A percentile compares a stretch with the other conserved stretches of the same genome.
Conservation (phyloP, 495 filamentous ascomycete genomes). For the Annulohypoxylon bovei region DNA sequence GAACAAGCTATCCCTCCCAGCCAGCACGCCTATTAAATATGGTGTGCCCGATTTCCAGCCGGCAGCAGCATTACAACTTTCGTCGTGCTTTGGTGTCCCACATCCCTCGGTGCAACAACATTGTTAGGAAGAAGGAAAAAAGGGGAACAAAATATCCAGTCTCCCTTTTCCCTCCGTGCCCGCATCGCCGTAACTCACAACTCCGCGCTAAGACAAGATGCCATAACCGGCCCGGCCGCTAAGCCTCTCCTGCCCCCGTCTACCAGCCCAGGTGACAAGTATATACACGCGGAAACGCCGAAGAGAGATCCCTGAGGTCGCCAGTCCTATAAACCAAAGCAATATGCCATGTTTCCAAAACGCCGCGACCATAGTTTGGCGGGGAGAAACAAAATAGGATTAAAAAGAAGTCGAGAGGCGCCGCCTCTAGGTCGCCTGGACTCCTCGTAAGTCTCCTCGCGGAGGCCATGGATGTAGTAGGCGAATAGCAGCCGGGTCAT, state of each 20-base stretch:
- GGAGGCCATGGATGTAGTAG: constrained; percentile 6
- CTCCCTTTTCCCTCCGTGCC: constrained; percentile 17
- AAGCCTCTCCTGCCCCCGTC: constrained; percentile 3
- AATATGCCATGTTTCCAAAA: constrained; percentile 21
- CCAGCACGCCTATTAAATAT: constrained; percentile 9
- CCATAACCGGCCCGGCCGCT: constrained; percentile 8
- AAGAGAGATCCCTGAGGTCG: constrained; percentile 1
- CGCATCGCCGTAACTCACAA: constrained; percentile 17
- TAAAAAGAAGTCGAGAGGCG: constrained; percentile 11
- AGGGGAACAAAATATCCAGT: constrained; percentile 10
- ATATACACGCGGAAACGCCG: constrained; percentile 26
- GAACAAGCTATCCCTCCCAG: constrained; percentile 1
- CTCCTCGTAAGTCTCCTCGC: background rate
- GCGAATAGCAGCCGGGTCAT: constrained; percentile 2
- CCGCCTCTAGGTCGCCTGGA: constrained; percentile 22
- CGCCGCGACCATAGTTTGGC: constrained; percentile 10
- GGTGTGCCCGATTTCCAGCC: constrained; percentile 7
- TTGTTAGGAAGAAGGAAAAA: constrained; percentile 4
- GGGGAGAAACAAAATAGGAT: background rate
- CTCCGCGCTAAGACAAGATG: constrained; percentile 34
- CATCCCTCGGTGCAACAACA: background rate
- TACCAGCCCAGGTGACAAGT: constrained; percentile 21
- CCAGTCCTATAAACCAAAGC: constrained; percentile 4
- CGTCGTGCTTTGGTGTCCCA: background rate
- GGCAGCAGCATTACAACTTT: constrained; percentile 6